phyloP scores from a whole-genome alignment of 2,329 filamentous ascomycete genomes.

The Diaporthe eres region DNA sequence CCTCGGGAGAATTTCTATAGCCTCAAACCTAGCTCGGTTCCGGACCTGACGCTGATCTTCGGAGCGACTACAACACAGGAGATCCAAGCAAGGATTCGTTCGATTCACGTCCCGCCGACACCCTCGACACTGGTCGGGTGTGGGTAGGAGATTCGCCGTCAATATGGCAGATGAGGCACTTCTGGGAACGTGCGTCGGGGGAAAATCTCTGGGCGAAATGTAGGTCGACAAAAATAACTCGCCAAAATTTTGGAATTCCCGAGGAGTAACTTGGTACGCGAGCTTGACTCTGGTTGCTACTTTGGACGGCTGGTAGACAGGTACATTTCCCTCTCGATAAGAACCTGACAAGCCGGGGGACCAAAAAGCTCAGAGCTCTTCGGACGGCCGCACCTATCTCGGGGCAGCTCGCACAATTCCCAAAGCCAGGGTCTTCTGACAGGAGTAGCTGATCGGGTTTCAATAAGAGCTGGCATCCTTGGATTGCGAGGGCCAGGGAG shows the following conservation, averaged over 20 bases:
- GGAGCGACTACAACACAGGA: constrained; percentile 38
- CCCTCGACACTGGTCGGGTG: constrained; percentile 34
- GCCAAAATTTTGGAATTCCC: constrained; percentile 20
- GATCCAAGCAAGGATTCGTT: constrained; percentile 38
- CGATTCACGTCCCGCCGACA: constrained; percentile 30
- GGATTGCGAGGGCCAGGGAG: constrained; percentile 28
- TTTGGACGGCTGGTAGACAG: constrained; percentile 16
- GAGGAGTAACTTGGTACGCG: constrained; percentile 28
- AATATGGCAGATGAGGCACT: constrained; percentile 28
- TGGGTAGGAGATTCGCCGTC: constrained; percentile 34
- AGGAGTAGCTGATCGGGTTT: constrained; percentile 39
- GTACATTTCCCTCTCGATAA: constrained; percentile 24
- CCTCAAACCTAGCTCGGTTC: constrained; percentile 38
- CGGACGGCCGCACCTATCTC: constrained; percentile 40
- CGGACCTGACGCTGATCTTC: constrained; percentile 36
- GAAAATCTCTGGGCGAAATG: constrained; percentile 22
- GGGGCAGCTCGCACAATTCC: constrained; percentile 3
- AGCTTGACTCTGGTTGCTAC: constrained; percentile 9
- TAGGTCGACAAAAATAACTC: constrained; percentile 32
- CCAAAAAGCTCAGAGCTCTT: constrained; percentile 6
- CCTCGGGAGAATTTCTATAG: constrained; percentile 30
- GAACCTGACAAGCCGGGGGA: constrained; percentile 22
- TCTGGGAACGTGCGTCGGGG: constrained; percentile 32
- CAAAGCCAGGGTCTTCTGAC: constrained; percentile 35
- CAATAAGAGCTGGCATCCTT: constrained; percentile 39